phyloP scores from a whole-genome alignment of 2,329 filamentous ascomycete genomes.

The Trichoderma koningiopsis region DNA sequence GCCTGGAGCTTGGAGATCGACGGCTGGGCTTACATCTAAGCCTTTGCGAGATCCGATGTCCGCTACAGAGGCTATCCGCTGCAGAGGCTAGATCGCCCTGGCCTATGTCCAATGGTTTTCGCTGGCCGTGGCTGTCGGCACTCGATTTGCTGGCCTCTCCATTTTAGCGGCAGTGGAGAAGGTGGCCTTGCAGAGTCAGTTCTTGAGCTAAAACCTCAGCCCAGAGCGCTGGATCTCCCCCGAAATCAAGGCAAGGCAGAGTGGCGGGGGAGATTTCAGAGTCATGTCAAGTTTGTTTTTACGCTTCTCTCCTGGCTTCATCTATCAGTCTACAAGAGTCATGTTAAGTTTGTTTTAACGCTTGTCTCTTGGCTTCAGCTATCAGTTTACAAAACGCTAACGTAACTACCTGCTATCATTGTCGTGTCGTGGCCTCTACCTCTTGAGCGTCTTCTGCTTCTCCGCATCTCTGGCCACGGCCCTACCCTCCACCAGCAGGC shows the following conservation, averaged over 20 bases:
- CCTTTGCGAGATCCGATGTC: conserved; percentile 14
- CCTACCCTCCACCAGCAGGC: conserved; percentile 77
- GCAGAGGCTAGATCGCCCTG: conserved; percentile 3
- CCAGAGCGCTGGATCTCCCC: conserved; percentile 7
- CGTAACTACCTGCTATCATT: not conserved
- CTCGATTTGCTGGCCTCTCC: conserved; percentile 1
- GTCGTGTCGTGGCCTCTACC: conserved; percentile 39
- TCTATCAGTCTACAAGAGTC: not conserved
- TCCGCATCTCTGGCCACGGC: conserved; percentile 82
- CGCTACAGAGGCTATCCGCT: not conserved
- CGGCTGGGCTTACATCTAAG: not conserved
- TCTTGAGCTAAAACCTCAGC: conserved; percentile 8
- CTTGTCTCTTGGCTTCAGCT: not conserved
- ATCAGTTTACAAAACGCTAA: not conserved
- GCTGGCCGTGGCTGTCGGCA: conserved; percentile 9
- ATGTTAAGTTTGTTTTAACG: conserved; percentile 6
- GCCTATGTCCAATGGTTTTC: not conserved
- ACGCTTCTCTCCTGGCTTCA: not conserved
- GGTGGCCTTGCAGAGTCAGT: not conserved
- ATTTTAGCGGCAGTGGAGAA: conserved; percentile 11
- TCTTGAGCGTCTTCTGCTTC: conserved; percentile 78
- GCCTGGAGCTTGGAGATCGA: conserved; percentile 10
- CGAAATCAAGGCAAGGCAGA: not conserved
- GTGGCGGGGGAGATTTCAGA: not conserved
- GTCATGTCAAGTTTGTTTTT: conserved; percentile 6